Evolutionary conservation across 108 stramenopile species (phyloP), one percentile per base, ranked within the genome.

Genomic region (Pseudonitzschia multiseries): DNA sequence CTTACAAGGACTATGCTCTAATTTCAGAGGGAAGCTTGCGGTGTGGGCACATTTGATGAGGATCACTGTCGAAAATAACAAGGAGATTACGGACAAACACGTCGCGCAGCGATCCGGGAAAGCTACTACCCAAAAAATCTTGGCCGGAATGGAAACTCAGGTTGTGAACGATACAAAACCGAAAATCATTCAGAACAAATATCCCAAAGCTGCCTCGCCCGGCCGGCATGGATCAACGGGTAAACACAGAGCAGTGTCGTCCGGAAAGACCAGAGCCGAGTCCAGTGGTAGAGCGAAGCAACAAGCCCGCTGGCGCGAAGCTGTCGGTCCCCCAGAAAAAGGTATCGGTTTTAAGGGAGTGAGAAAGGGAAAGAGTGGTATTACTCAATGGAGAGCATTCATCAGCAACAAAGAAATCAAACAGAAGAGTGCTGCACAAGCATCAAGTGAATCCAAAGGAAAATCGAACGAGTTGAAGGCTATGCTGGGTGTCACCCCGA

Each of bases 11-110:
- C 72, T 87, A 22, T 99, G 99, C 83, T 92, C 88, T 28, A 95
- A 95, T 72, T 97, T 97, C 64, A 84, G 99, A 46, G 96, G 98
- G 28, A 89, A 90, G 78, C 89, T 98, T n/a, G 87, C 90, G 61
- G 85, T 90, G 1, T 98, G 98, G 98, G 85, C 87, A 61, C 89
- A 93, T 72, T 71, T 94, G 41, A 73, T 96, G 75, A 90, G 88
- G 67, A 86, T 90, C 17, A 82, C 85, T 26, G 85, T 90, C 46
- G 84, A 86, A 13, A 83, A 91, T 71, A 90, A 86, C 68, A 72
- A 78, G 26, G 81, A 70, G 13, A 78, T 91, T 26, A 86, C 92
- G 53, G 89, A 96, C n/a, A 78, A 85, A 54, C 61, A 92, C 14
- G 79, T 92, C 53, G 86, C 91, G 20, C 46, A 77, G 12, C 88